These are phyloP conservation scores for Auricularia sp. DNA, from an alignment of 768 basidiomycete genomes.

Conservation along the genomic window DNA sequence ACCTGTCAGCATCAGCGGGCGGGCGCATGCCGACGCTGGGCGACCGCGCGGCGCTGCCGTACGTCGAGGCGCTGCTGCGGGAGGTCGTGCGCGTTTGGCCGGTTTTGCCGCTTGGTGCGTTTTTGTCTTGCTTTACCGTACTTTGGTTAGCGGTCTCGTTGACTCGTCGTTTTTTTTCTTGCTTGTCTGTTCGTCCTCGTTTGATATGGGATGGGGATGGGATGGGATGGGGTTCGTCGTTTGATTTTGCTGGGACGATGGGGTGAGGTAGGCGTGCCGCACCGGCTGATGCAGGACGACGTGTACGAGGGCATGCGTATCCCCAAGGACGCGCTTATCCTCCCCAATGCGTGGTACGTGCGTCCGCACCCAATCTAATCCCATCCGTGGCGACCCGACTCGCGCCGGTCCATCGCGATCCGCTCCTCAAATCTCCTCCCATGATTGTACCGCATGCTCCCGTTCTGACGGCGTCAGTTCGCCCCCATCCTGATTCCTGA, in stretches of 20 bases:
- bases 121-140: not conserved
- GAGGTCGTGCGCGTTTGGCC: slow-evolving; percentile 50
- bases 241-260: not conserved
- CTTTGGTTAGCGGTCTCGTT: too few relatives aligned
- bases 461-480: too few relatives aligned
- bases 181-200: too few relatives aligned
- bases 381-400: too few relatives aligned
- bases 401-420: too few relatives aligned
- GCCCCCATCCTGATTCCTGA: too few relatives aligned
- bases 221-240: too few relatives aligned
- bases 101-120: slow-evolving; percentile 45
- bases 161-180: too few relatives aligned
- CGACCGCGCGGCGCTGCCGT: slow-evolving; percentile 48
- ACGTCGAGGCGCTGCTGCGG: slow-evolving; percentile 45
- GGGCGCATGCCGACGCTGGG: slow-evolving; percentile 49
- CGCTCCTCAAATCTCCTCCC: too few relatives aligned
- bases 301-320: not conserved
- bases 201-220: too few relatives aligned
- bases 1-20: not conserved
- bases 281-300: slow-evolving; percentile 6
- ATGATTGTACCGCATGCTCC: too few relatives aligned
- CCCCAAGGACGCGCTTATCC: not conserved
- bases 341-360: not conserved
- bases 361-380: too few relatives aligned
- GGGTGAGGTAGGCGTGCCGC: not conserved